Percentiles rank a stretch among this genome's conserved stretches.
phyloP scores from a whole-genome alignment of 192 early-diverging fungal species.

The Neocallimastix lanati region DNA sequence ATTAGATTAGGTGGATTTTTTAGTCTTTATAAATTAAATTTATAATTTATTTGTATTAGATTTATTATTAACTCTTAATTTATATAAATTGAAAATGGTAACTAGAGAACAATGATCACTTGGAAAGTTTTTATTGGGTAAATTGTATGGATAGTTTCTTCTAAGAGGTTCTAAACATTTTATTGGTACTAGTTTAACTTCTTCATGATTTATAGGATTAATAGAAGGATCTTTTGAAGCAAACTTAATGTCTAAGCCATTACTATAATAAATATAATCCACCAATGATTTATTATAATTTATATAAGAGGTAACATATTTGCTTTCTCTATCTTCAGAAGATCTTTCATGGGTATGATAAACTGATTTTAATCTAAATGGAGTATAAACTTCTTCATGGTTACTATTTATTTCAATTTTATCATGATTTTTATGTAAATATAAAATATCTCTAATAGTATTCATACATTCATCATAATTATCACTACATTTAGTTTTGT shows the following conservation, averaged over 20 bases:
- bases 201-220: not conserved
- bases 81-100: not conserved
- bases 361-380: not conserved
- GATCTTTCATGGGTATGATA: not conserved
- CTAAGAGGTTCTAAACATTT: not conserved
- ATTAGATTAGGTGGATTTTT: too few species aligned
- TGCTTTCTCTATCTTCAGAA: not conserved
- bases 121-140: not conserved
- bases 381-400: not conserved
- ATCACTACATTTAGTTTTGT: not conserved
- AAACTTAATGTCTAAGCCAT: not conserved
- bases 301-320: not conserved
- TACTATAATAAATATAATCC: not conserved
- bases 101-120: not conserved
- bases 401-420: not conserved
- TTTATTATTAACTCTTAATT: not conserved
- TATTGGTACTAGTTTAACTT: not conserved
- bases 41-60: not conserved
- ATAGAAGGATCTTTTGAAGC: not conserved
- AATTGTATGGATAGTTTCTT: not conserved
- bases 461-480: not conserved
- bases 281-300: not conserved
- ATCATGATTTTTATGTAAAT: not conserved
- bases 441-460: not conserved
- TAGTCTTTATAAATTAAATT: not conserved